These are phyloP conservation scores for Aspergillus versicolor DNA, from an alignment of 2,329 filamentous ascomycete genomes.

Conservation along the genomic window DNA sequence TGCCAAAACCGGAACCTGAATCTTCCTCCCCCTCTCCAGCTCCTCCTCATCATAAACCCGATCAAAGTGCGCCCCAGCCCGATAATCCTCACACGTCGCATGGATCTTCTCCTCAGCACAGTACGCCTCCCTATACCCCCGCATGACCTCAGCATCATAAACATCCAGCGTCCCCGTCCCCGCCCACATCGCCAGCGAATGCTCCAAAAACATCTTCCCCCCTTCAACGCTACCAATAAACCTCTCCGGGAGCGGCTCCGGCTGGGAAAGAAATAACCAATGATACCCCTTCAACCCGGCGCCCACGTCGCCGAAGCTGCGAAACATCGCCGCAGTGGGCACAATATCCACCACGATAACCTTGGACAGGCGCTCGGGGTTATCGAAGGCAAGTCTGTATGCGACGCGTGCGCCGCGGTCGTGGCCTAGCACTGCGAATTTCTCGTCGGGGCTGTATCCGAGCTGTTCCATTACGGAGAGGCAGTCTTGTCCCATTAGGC, in stretches of 20 bases:
- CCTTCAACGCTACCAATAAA: neutral
- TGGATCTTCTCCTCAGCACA: neutral
- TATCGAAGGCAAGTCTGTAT: neutral
- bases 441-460: neutral
- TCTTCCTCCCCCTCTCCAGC: neutral
- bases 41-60: conserved; percentile 4
- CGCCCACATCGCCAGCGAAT: neutral
- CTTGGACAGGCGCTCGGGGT: neutral
- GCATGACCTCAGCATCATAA: neutral
- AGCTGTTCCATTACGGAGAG: neutral
- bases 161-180: neutral
- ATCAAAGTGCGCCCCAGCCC: neutral
- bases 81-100: conserved; percentile 1
- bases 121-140: neutral
- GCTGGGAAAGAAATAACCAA: conserved; percentile 3
- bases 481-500: conserved; percentile 1
- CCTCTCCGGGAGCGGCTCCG: neutral
- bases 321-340: neutral
- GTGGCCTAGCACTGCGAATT: neutral
- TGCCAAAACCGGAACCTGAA: neutral
- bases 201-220: neutral
- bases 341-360: neutral
- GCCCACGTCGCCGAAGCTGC: neutral
- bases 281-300: neutral
- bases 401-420: conserved; percentile 1